Base-by-base conservation (phyloP, 306 rosid species). In the Fagus sylvatica region DNA sequence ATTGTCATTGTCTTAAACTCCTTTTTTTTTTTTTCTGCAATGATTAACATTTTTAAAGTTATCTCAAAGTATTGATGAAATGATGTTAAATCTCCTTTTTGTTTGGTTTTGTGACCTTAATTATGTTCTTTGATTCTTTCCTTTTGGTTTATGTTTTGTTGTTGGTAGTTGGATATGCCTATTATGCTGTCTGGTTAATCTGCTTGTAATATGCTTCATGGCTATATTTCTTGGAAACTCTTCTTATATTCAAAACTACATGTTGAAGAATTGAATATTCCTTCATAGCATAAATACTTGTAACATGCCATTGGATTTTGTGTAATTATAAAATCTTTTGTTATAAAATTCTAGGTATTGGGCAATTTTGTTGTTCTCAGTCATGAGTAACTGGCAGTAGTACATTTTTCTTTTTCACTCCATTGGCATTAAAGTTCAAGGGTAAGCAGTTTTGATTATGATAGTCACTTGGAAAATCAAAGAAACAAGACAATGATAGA, bases 21-120 rank as follows among this genome's bases (percentile, higher is more conserved):
- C 51, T 11, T 2, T 1, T 11, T 11, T 2, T 1, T 11, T 17
- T 70, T 42, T 56, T 7, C n/a, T 80, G 40, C 5, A 43, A 7
- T 68, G 56, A 56, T 49, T 75, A 30, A 62, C 62, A 19, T 37
- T 76, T 64, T 55, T 17, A 42, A 75, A 7, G 72, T 68, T 70
- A 0, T 32, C 64, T 79, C 19, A 30, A 71, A 62, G 51, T 82
- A 49, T 19, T 70, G 13, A 62, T 64, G 36, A 28, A 55, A 34
- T 67, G 42, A 7, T 51, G 67, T 42, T 72, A 72, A 36, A 12
- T 41, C 66, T 37, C 32, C 3, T 53, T 53, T n/a, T 36, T 37
- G 57, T 53, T 65, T 53, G 48, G 60, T 73, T 73, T 42, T 53
- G 53, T 39, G 1, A 48, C 7, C 53, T 77, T 51, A 37, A 16